Percentiles rank a stretch among this genome's conserved stretches.
Conservation (phyloP, 345 rosid species). For the Nephelium lappaceum region DNA sequence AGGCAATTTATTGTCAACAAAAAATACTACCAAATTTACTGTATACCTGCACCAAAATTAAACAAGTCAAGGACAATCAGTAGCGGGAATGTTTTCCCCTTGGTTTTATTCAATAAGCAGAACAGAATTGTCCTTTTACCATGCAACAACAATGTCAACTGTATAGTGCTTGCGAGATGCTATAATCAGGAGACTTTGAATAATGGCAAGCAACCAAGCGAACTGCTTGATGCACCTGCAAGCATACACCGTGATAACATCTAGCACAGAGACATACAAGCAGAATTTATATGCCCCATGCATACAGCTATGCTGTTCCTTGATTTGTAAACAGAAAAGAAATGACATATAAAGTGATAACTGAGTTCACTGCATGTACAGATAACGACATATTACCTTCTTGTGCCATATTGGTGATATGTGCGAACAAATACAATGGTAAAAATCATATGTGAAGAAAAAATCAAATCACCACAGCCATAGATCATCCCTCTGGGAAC, state of each 20-base stretch:
- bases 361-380: neutral
- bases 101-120: neutral
- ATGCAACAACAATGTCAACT: slow-evolving; percentile 82
- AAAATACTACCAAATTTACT: slow-evolving; percentile 68
- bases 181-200: slow-evolving; percentile 78
- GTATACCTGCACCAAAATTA: slow-evolving; percentile 70
- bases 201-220: slow-evolving; percentile 72
- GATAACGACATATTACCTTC: slow-evolving; percentile 42
- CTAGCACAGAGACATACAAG: neutral
- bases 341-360: neutral
- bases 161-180: slow-evolving; percentile 92
- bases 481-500: slow-evolving; percentile 72
- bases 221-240: slow-evolving; percentile 69
- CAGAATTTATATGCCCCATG: neutral
- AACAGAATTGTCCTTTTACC: slow-evolving; percentile 43
- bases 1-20: slow-evolving; percentile 69
- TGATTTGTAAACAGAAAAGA: neutral
- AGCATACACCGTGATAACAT: slow-evolving; percentile 3
- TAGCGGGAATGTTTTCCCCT: neutral
- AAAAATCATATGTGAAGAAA: slow-evolving; percentile 93
- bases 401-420: slow-evolving; percentile 68
- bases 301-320: neutral
- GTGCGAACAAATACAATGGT: slow-evolving; percentile 73
- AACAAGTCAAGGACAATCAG: slow-evolving; percentile 1
- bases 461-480: slow-evolving; percentile 91